Conservation (phyloP, 2,329 filamentous ascomycete genomes). For the Alternaria sp. region DNA sequence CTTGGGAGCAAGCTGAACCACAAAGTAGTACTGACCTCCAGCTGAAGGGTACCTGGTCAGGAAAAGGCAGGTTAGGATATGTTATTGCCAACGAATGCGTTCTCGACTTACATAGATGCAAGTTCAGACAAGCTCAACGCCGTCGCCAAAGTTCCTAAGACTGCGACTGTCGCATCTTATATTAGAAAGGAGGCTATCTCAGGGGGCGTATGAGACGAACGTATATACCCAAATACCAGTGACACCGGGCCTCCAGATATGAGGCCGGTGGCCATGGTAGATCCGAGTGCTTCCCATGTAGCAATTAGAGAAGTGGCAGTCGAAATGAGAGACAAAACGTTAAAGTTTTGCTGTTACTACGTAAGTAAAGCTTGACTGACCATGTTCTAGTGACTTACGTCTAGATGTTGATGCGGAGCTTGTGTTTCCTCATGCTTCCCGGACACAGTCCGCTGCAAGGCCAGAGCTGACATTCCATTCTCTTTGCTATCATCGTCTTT, state of each 20-base stretch:
- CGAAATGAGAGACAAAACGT: constrained; percentile 11
- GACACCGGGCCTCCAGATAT: constrained; percentile 14
- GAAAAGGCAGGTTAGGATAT: not conserved
- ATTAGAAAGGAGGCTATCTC: not conserved
- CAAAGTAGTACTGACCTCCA: constrained; percentile 17
- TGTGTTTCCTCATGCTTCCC: not conserved
- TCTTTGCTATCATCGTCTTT: not conserved
- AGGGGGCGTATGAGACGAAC: constrained; percentile 2
- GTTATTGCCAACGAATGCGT: not conserved
- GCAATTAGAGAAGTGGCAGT: constrained; percentile 14
- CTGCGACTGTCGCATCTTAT: constrained; percentile 1
- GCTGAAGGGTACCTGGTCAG: constrained; percentile 13
- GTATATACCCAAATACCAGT: constrained; percentile 14
- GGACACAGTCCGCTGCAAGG: not conserved
- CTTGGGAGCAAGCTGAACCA: constrained; percentile 9
- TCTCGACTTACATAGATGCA: constrained; percentile 12
- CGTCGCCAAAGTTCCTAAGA: constrained; percentile 10
- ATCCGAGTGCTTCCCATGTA: constrained; percentile 16
- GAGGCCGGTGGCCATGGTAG: constrained; percentile 17
- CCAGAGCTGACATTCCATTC: not conserved
- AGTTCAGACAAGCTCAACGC: constrained; percentile 10
- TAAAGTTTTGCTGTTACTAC: constrained; percentile 1
- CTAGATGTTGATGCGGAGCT: not conserved
- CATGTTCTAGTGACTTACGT: not conserved
- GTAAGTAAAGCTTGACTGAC: not conserved